Conservation (phyloP, 306 rosid genomes). For the Prunus davidiana region DNA sequence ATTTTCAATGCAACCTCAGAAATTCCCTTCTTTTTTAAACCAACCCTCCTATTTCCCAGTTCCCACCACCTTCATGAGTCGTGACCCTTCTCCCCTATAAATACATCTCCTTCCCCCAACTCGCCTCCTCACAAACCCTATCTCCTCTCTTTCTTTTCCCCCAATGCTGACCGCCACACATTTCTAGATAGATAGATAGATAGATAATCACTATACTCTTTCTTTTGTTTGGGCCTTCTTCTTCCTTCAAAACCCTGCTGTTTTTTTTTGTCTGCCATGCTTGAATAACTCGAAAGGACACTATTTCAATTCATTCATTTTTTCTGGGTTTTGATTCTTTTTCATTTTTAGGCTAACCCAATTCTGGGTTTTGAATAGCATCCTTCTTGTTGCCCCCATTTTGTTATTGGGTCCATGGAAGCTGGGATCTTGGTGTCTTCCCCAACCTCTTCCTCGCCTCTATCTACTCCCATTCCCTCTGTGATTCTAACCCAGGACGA, state of each 20-base stretch:
- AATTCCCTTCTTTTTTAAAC: background rate
- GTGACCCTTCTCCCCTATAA: background rate
- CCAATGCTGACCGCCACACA: conserved; percentile 12
- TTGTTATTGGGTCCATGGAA: conserved; percentile 54
- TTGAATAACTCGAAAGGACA: background rate
- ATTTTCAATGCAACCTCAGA: background rate
- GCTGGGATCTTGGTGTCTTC: conserved; percentile 50
- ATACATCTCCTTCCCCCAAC: background rate
- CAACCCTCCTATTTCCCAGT: background rate
- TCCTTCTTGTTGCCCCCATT: conserved; percentile 50
- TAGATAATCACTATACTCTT: background rate
- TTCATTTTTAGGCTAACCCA: no score
- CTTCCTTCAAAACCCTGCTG: background rate
- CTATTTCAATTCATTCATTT: background rate
- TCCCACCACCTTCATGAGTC: conserved; percentile 2
- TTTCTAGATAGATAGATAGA: conserved; percentile 1
- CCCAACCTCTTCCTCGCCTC: conserved; percentile 31
- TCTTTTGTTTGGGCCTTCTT: no score
- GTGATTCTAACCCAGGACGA: conserved; percentile 73
- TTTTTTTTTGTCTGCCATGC: background rate
- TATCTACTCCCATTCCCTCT: conserved; percentile 16
- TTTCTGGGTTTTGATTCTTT: background rate
- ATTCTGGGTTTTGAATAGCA: conserved; percentile 37
- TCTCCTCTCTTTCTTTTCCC: background rate
- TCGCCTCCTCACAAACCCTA: conserved; percentile 33